A percentile compares a stretch with the other conserved stretches of the same genome.
phyloP scores from a whole-genome alignment of 257 asterid genomes.

The Petrea volubilis region DNA sequence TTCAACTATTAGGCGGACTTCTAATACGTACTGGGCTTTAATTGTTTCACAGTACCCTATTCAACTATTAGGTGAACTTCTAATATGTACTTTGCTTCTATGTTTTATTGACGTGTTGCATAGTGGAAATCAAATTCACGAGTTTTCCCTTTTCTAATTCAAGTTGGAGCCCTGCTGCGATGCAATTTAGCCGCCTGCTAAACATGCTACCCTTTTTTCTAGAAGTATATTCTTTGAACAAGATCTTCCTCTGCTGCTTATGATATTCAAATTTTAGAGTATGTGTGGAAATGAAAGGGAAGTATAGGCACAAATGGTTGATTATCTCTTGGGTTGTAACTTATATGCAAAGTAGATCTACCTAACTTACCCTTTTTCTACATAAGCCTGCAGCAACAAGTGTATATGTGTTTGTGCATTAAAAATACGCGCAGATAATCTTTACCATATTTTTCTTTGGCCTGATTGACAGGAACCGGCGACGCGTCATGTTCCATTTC shows the following conservation, averaged over 20 bases:
- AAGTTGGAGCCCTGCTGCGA: neutral
- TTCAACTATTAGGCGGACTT: neutral
- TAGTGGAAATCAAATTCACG: neutral
- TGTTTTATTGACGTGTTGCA: neutral
- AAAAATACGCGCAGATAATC: neutral
- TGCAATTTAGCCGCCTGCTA: neutral
- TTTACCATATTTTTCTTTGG: neutral
- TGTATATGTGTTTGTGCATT: neutral
- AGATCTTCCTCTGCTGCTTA: neutral
- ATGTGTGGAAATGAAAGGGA: no score
- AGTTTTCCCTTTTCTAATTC: neutral
- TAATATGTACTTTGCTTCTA: neutral
- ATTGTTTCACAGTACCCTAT: neutral
- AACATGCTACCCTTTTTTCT: neutral
- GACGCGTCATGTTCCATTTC: conserved; percentile 53
- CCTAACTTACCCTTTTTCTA: neutral
- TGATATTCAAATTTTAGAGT: neutral
- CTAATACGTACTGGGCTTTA: neutral
- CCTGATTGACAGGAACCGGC: conserved; percentile 66
- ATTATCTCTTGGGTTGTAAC: neutral
- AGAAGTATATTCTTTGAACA: neutral
- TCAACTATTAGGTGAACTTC: neutral
- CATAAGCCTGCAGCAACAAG: neutral
- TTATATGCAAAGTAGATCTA: neutral
- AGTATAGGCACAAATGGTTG: neutral